Percentiles rank a stretch among this genome's conserved stretches.
These are phyloP conservation scores for Hypoxylon sp. DNA, from an alignment of 2,329 filamentous ascomycete genomes.

Conservation along the genomic window DNA sequence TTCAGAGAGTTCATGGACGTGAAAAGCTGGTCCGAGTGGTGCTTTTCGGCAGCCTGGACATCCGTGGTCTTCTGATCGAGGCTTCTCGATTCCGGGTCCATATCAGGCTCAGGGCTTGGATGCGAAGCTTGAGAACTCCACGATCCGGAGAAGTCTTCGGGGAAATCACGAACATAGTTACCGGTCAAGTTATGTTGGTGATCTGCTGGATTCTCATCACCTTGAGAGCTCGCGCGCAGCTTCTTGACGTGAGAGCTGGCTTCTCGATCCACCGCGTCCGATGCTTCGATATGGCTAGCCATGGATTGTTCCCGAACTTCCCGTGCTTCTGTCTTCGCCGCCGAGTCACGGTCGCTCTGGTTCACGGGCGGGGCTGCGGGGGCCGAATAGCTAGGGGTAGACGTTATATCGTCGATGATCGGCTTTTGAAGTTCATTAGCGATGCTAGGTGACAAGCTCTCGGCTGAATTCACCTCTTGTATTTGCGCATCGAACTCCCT, in stretches of 20 bases:
- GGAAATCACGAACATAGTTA: slow-evolving; percentile 60
- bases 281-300: slow-evolving; percentile 41
- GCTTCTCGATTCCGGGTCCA: background rate
- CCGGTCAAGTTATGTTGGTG: slow-evolving; percentile 50
- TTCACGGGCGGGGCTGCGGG: background rate
- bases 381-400: slow-evolving; percentile 1
- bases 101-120: background rate
- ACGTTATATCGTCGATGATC: slow-evolving; percentile 24
- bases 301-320: slow-evolving; percentile 45
- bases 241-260: slow-evolving; percentile 38
- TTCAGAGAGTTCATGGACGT: slow-evolving; percentile 33
- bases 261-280: slow-evolving; percentile 43
- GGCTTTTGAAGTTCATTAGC: slow-evolving; percentile 31
- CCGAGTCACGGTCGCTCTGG: background rate
- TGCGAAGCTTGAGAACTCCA: slow-evolving; percentile 47
- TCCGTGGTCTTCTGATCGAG: slow-evolving; percentile 25
- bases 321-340: slow-evolving; percentile 29
- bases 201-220: slow-evolving; percentile 34
- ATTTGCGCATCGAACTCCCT: slow-evolving; percentile 50
- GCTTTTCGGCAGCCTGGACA: slow-evolving; percentile 37
- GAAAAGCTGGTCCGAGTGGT: slow-evolving; percentile 38
- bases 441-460: slow-evolving; percentile 10
- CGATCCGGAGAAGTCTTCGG: slow-evolving; percentile 57
- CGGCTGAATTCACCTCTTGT: slow-evolving; percentile 11
- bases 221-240: slow-evolving; percentile 33